Evolutionary conservation across 2,329 filamentous ascomycete species (phyloP).

Genomic region (Blastomyces parvus): DNA sequence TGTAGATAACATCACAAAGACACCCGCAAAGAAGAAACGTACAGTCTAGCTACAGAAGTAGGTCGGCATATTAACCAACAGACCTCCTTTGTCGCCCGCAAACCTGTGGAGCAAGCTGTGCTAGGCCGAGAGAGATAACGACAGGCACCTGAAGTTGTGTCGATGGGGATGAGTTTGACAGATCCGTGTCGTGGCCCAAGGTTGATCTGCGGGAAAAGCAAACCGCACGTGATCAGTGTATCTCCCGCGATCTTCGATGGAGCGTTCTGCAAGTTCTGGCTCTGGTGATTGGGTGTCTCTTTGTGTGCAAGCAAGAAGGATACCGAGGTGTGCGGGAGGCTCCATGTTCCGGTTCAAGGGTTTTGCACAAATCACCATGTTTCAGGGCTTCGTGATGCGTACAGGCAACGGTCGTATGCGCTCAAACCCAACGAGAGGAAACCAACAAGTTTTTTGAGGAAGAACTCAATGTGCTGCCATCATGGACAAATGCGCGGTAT

Average conservation of each 20-base stretch:
- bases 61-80: neutral
- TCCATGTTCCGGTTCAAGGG: neutral
- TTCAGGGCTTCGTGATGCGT: neutral
- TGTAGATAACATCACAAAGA: neutral
- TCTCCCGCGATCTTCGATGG: neutral
- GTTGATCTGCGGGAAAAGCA: neutral
- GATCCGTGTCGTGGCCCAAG: neutral
- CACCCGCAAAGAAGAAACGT: neutral
- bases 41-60: neutral
- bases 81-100: neutral
- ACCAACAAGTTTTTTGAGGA: too few species aligned
- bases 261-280: neutral
- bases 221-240: neutral
- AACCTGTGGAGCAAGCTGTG: neutral
- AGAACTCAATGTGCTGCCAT: too few species aligned
- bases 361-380: neutral
- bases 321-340: neutral
- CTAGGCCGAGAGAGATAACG: neutral
- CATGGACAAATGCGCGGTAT: neutral
- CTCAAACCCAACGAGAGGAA: too few species aligned
- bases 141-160: neutral
- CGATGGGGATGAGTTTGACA: too few species aligned
- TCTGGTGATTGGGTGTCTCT: neutral
- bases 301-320: neutral
- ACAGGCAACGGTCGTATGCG: too few species aligned